Percentiles rank a stretch among this genome's conserved stretches.
phyloP scores from a whole-genome alignment of 169 alveolate species.

The Theileria annulata region DNA sequence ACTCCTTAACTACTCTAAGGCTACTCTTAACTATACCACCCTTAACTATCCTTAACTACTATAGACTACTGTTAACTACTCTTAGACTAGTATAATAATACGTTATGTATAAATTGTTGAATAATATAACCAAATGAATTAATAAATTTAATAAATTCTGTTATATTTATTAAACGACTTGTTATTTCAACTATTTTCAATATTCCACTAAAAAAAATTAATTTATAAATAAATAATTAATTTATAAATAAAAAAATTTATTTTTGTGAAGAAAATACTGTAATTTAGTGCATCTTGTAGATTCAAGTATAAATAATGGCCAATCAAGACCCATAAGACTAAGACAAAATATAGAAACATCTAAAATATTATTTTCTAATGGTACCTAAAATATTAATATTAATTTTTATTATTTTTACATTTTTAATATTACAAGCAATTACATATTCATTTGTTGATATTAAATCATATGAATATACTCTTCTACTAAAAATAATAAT shows the following conservation, averaged over 20 bases:
- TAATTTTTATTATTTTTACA: constrained; percentile 18
- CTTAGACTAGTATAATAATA: no score
- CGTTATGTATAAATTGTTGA: no score
- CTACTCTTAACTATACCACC: constrained; percentile 11
- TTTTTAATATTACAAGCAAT: constrained; percentile 78
- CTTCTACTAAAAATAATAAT: constrained; percentile 21
- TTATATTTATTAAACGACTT: constrained; percentile 30
- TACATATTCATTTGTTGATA: constrained; percentile 66
- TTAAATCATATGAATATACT: constrained; percentile 76
- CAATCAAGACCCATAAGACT: constrained; percentile 85
- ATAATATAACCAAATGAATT: constrained; percentile 40
- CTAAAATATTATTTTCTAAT: constrained; percentile 51
- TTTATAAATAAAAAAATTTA: no score
- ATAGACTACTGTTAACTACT: no score
- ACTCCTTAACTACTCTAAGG: not conserved
- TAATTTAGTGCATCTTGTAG: constrained; percentile 71
- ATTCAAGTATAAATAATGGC: constrained; percentile 82
- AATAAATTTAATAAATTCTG: constrained; percentile 21
- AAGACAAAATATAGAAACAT: constrained; percentile 78
- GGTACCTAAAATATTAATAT: constrained; percentile 68
- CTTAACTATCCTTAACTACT: not conserved
- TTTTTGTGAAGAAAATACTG: constrained; percentile 28
- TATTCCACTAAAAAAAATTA: constrained; percentile 24
- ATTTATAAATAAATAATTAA: no score
- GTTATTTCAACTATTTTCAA: constrained; percentile 53